Conservation (phyloP, 2,329 filamentous ascomycete genomes). For the Fusarium continuum region DNA sequence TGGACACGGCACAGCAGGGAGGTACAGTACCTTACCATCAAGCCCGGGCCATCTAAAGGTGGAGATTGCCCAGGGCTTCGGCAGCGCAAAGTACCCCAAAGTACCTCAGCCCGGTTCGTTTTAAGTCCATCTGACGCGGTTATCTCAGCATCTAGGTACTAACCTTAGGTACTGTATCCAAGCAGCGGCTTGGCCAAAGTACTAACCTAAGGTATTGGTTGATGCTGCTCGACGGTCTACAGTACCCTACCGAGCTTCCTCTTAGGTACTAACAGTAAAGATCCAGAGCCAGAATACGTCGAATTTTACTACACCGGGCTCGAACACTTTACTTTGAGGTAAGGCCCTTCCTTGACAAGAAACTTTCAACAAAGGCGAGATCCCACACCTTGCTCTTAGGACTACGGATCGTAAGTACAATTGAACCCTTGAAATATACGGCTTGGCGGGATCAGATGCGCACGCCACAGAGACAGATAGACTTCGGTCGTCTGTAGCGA, state of each 20-base stretch:
- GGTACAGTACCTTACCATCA: constrained; percentile 10
- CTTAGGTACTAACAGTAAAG: not conserved
- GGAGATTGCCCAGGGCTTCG: constrained; percentile 1
- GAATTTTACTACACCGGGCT: not conserved
- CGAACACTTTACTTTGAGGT: not conserved
- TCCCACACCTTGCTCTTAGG: not conserved
- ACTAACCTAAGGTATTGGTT: not conserved
- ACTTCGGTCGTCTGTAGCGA: not conserved
- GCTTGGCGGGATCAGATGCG: not conserved
- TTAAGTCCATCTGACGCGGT: not conserved
- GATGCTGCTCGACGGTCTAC: not conserved
- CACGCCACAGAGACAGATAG: not conserved
- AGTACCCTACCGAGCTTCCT: not conserved
- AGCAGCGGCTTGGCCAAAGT: not conserved
- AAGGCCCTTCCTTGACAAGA: not conserved
- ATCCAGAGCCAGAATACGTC: not conserved
- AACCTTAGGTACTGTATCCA: not conserved
- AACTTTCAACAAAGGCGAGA: not conserved
- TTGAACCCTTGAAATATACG: not conserved
- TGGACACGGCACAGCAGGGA: constrained; percentile 19
- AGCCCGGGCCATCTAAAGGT: constrained; percentile 22
- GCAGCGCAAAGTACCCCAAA: constrained; percentile 10
- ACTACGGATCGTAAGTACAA: not conserved
- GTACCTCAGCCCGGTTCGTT: constrained; percentile 12
- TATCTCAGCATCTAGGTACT: constrained; percentile 2